These are phyloP conservation scores for Pseudogymnoascus sp. DNA, from an alignment of 2,329 filamentous ascomycete genomes.

Conservation along the genomic window DNA sequence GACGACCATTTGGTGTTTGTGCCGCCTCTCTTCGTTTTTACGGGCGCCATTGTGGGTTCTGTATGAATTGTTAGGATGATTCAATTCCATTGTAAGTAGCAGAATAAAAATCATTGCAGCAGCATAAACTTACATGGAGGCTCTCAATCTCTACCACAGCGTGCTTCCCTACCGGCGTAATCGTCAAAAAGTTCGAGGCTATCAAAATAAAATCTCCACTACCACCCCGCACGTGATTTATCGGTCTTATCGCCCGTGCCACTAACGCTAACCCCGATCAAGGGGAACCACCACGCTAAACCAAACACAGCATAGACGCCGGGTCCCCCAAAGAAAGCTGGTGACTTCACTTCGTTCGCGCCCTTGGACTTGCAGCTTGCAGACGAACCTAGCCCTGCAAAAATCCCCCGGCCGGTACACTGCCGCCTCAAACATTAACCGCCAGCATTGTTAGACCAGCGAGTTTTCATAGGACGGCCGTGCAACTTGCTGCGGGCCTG, in stretches of 20 bases:
- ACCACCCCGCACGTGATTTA: conserved; percentile 3
- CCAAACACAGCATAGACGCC: conserved; percentile 1
- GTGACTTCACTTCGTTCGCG: conserved; percentile 1
- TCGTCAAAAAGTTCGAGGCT: conserved; percentile 7
- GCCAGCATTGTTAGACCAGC: background rate
- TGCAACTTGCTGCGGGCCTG: background rate
- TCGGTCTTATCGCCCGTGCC: conserved; percentile 7
- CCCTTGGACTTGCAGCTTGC: background rate
- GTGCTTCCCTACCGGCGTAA: background rate
- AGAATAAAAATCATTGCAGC: background rate
- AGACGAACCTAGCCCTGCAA: background rate
- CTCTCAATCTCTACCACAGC: conserved; percentile 3
- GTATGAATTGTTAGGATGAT: background rate
- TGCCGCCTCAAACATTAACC: background rate
- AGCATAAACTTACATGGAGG: conserved; percentile 12
- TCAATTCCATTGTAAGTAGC: background rate
- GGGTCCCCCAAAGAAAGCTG: background rate
- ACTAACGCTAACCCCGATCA: background rate
- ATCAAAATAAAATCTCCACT: conserved; percentile 9
- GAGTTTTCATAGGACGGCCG: background rate
- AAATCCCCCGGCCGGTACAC: background rate
- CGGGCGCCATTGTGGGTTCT: conserved; percentile 14
- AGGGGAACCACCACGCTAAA: background rate
- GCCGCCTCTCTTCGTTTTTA: conserved; percentile 32
- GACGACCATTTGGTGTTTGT: conserved; percentile 71